Evolutionary conservation across 345 rosid species (phyloP), one percentile per base, ranked within the genome.

Genomic region (Populus deltoides): DNA sequence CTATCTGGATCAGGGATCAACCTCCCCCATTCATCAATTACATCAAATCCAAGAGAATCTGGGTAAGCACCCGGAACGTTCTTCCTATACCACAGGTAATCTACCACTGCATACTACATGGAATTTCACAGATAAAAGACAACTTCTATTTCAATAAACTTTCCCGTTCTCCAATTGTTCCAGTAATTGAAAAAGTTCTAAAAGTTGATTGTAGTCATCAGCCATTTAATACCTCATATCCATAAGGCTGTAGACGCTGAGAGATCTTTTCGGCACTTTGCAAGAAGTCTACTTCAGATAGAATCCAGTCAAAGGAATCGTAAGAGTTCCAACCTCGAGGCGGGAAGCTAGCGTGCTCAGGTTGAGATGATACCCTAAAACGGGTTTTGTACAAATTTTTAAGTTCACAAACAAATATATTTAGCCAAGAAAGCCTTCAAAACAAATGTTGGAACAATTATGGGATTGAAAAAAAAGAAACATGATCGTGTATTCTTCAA

Each of bases 321-420:
- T 96, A 96, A 0, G 99, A 93, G 70, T 92, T 96, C 98, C 99
- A 96, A 55, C 99, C 99, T 89, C 98, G 88, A 17, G 98, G 98
- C 31, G 99, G 99, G 49, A 78, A 78, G 85, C 85, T 82, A 73
- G 94, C 95, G 70, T 67, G 93, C 47, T 74, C 83, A 29, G 35
- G 17, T 51, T 69, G 76, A 47, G 79, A 82, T 47, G 75, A 80
- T 36, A 81, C 79, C 84, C 90, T 87, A 84, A 79, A 79, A 79
- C 24, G n/a, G 41, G 13, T 10, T 35, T 22, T 24, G 57, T 66
- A n/a, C 49, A 8, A 22, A 33, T 72, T 72, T 1, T 24, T 9
- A 57, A 57, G 63, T n/a, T 57, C 15, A 57, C 63, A 57, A 9
- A 57, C 51, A 3, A 15, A 47, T 12, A 47, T 47, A 47, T 9